Evolutionary conservation across 2,329 filamentous ascomycete species (phyloP), one percentile per base, ranked within the genome.

Genomic region (Epichloe festucae): DNA sequence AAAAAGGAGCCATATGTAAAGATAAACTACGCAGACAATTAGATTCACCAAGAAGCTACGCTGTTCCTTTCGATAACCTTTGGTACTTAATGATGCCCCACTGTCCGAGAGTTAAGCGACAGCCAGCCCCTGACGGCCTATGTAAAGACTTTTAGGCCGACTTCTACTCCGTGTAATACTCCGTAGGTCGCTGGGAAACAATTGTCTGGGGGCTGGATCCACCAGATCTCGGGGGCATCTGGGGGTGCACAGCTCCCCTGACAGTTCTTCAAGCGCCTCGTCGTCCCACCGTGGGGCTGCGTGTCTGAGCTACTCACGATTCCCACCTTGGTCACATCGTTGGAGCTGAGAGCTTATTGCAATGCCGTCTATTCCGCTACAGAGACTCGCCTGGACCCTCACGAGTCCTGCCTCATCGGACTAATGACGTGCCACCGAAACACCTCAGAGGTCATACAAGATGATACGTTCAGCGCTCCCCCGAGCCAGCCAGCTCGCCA

Each of bases 401-500:
- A 17, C 43, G 5, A n/a, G n/a, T 34, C 10, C 11, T 19, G 6
- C n/a, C 17, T 35, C 17, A 6, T 17, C n/a, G 11, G 17, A 42
- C n/a, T 17, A 1, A 47, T 23, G 45, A 39, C 19, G 3, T 19
- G 40, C n/a, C 6, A 17, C 6, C 23, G n/a, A 11, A 35, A 14
- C 17, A 23, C 6, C 45, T 6, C 14, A 40, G 14, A 12, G 35
- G 35, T 2, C 15, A 31, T n/a, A 34, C 14, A 41, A 5, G 21
- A 60, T 60, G 58, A 56, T 59, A 52, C 50, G 51, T 36, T 49
- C 53, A 31, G 48, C 53, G 21, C 49, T 54, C 19, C 34, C 38
- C 38, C 54, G 55, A 49, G 45, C 53, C 19, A 41, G 41, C 4
- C 52, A 49, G 41, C 53, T 57, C 12, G 39, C 52, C 45, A 53